Base-by-base conservation (phyloP, 2,329 filamentous ascomycete genomes). In the Nothomitra cinnamomea region DNA sequence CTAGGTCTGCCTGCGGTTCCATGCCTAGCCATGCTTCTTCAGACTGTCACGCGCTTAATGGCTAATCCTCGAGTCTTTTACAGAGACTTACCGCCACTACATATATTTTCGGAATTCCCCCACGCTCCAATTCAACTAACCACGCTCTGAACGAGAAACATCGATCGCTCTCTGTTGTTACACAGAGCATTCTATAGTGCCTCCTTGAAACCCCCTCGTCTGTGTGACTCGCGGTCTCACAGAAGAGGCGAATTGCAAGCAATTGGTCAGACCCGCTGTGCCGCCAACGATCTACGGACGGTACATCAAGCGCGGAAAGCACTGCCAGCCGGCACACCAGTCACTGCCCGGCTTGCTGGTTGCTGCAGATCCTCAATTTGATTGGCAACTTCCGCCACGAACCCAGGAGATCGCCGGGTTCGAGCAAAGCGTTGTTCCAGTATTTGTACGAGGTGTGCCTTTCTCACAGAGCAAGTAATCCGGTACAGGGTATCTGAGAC, bases 241-340 rank as follows among this genome's bases (percentile, higher is more conserved):
- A 49, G 45, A 32, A 32, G 28, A 49, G 45, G 45, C 45, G 45
- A 49, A 49, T 49, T 28, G 45, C 45, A 24, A 49, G 45, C 45
- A 49, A 49, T 49, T 49, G 45, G 45, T 28, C 24, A 32, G 45
- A 35, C 24, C 24, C 24, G 24, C 45, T 24, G 13, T 28, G 24
- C 45, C 45, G 45, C 45, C 45, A 49, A 49, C 45, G 45, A 24
- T 22, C 32, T 49, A 35, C 25, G 45, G 25, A 35, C 45, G 45
- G 38, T 49, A 49, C 45, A 49, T 49, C 45, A 49, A 49, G 45
- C 19, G 45, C 45, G 28, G 28, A 32, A 32, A 32, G 28, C 28
- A 32, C 45, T 35, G 21, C 45, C 24, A 49, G 28, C 15, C 45
- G n/a, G 45, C 45, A 19, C 45, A 49, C 45, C 25, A 17, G 45